Evolutionary conservation across 768 basidiomycete genomes (phyloP).

Genomic region (Boletus sensibilis): DNA sequence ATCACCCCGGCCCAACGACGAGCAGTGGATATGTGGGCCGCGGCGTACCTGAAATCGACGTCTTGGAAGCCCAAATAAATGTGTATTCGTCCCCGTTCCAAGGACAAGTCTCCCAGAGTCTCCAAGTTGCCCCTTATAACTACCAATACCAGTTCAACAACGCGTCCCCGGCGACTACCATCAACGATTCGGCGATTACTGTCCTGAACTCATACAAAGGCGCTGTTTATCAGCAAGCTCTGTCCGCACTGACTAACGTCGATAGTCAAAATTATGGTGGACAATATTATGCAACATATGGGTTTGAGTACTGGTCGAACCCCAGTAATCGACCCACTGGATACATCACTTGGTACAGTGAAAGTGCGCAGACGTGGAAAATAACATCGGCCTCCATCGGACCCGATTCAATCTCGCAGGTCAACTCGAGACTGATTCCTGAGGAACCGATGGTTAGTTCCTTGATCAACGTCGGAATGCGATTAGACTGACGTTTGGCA

Average conservation of each 20-base stretch:
- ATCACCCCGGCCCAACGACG: constrained; percentile 79
- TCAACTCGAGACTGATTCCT: constrained; percentile 67
- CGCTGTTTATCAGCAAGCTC: constrained; percentile 70
- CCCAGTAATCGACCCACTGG: constrained; percentile 63
- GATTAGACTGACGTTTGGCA: constrained; percentile 29
- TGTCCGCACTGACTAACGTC: constrained; percentile 61
- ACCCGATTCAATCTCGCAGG: constrained; percentile 53
- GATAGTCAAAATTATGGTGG: constrained; percentile 57
- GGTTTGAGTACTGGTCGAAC: constrained; percentile 80
- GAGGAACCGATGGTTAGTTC: constrained; percentile 90
- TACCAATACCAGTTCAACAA: constrained; percentile 61
- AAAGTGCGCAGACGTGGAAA: constrained; percentile 69
- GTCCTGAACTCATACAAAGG: constrained; percentile 67
- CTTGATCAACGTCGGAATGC: constrained; percentile 1
- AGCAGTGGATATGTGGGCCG: constrained; percentile 53
- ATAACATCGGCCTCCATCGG: constrained; percentile 65
- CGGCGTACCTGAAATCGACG: constrained; percentile 89
- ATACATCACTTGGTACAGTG: constrained; percentile 81
- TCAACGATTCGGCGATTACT: constrained; percentile 53
- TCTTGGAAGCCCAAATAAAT: constrained; percentile 82
- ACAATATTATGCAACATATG: constrained; percentile 58
- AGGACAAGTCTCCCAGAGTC: constrained; percentile 77
- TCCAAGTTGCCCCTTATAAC: constrained; percentile 81
- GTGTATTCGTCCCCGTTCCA: constrained; percentile 41
- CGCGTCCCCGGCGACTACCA: constrained; percentile 46